Conservation (phyloP, 2,329 filamentous ascomycete genomes). For the Scedosporium dehoogii region DNA sequence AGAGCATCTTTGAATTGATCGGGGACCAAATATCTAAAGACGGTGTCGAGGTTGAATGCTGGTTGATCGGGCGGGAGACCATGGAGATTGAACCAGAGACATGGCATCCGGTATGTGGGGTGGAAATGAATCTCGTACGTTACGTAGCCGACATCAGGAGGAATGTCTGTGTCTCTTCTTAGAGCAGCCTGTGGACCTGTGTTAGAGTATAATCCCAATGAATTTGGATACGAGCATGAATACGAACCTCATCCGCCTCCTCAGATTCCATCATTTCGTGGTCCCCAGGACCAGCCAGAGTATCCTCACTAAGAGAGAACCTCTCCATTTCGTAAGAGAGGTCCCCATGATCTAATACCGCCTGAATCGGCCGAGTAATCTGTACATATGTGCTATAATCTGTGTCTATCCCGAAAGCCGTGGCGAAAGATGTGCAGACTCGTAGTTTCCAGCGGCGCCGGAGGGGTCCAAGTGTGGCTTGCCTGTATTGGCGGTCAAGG, state of each 20-base stretch:
- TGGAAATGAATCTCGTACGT: slow-evolving; percentile 68
- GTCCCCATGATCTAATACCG: slow-evolving; percentile 30
- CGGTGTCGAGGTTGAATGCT: slow-evolving; percentile 53
- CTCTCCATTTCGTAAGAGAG: slow-evolving; percentile 34
- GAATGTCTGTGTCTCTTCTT: slow-evolving; percentile 17
- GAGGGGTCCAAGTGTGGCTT: slow-evolving; percentile 44
- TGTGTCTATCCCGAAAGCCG: slow-evolving; percentile 28
- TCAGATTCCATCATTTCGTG: slow-evolving; percentile 39
- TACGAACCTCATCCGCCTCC: slow-evolving; percentile 39
- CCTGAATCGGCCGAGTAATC: slow-evolving; percentile 43
- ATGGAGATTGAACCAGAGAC: slow-evolving; percentile 64
- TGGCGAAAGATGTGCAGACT: slow-evolving; percentile 40
- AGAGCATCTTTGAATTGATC: slow-evolving; percentile 52
- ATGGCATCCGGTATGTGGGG: slow-evolving; percentile 63
- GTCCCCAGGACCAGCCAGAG: slow-evolving; percentile 10
- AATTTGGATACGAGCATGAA: not conserved
- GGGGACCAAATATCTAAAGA: slow-evolving; percentile 64
- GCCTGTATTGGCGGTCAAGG: slow-evolving; percentile 48
- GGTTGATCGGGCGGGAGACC: slow-evolving; percentile 44
- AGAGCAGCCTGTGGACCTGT: slow-evolving; percentile 28
- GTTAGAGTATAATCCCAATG: not conserved
- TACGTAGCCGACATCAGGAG: slow-evolving; percentile 34
- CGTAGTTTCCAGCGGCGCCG: slow-evolving; percentile 45
- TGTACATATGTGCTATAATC: slow-evolving; percentile 44
- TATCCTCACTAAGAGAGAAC: slow-evolving; percentile 30